Percentiles rank a stretch among this genome's conserved stretches.
phyloP scores from a whole-genome alignment of 805 yeast genomes.

The Candida glaebosa region DNA sequence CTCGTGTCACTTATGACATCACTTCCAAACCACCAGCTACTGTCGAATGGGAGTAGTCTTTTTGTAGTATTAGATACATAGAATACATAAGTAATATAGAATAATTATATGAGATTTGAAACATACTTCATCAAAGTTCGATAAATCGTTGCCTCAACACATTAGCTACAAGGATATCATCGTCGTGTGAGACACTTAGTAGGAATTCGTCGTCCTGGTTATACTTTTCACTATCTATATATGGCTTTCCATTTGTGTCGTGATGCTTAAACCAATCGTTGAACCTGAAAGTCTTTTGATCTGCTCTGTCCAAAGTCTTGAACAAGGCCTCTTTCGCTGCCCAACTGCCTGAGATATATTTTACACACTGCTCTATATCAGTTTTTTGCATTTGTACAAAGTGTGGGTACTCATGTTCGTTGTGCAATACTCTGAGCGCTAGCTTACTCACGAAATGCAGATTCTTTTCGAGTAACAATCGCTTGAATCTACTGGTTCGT shows the following conservation, averaged over 20 bases:
- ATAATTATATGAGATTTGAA: no score
- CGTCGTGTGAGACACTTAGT: conserved; percentile 63
- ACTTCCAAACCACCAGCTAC: conserved; percentile 99
- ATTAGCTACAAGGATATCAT: conserved; percentile 52
- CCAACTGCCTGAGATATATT: conserved; percentile 58
- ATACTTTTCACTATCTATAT: conserved; percentile 30
- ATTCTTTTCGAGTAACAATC: conserved; percentile 34
- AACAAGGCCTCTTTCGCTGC: conserved; percentile 72
- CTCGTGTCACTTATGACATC: conserved; percentile 97
- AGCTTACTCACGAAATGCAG: conserved; percentile 34
- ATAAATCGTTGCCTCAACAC: conserved; percentile 41
- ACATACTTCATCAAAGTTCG: not conserved
- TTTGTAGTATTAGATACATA: not conserved
- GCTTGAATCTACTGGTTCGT: conserved; percentile 41
- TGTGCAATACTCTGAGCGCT: conserved; percentile 49
- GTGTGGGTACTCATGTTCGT: conserved; percentile 34
- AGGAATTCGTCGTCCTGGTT: conserved; percentile 44
- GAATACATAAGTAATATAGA: not conserved
- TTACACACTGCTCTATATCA: conserved; percentile 23
- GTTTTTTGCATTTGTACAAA: conserved; percentile 18
- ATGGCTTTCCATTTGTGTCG: conserved; percentile 42
- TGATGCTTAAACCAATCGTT: conserved; percentile 54
- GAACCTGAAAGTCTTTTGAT: conserved; percentile 55
- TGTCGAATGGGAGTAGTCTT: conserved; percentile 91
- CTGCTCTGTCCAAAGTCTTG: conserved; percentile 49